A percentile compares a stretch with the other conserved stretches of the same genome.
Conservation (phyloP, 2,329 filamentous ascomycete genomes). For the Polychaeton citri region DNA sequence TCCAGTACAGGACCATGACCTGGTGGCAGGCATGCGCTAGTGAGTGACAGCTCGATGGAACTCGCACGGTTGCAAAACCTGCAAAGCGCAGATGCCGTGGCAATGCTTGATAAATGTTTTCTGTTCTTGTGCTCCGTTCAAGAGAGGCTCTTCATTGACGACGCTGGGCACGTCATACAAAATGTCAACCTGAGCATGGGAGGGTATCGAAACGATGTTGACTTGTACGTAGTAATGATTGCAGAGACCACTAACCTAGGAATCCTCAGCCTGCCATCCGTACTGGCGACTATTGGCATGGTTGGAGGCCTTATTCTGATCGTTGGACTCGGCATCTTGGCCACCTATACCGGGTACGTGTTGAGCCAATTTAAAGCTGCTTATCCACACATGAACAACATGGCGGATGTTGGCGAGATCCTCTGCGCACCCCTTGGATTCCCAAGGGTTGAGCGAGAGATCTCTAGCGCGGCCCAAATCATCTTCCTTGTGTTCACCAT, state of each 20-base stretch:
- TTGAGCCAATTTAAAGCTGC: conserved; percentile 45
- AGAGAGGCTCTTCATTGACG: too few relatives aligned
- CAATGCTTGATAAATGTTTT: too few relatives aligned
- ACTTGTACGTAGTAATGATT: conserved; percentile 41
- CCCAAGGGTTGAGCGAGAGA: conserved; percentile 31
- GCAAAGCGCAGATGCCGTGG: too few relatives aligned
- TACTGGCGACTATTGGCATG: conserved; percentile 39
- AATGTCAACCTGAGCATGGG: not conserved
- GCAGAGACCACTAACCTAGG: conserved; percentile 45
- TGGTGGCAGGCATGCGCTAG: conserved; percentile 29
- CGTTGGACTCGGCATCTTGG: conserved; percentile 38
- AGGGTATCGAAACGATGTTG: conserved; percentile 9
- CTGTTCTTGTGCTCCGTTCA: too few relatives aligned
- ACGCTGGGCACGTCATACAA: not conserved
- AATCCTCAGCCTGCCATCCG: conserved; percentile 41
- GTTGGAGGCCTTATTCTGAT: conserved; percentile 43
- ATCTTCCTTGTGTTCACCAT: conserved; percentile 57
- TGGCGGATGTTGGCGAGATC: conserved; percentile 55
- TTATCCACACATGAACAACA: conserved; percentile 41
- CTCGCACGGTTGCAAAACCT: too few relatives aligned
- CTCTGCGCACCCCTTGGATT: conserved; percentile 44
- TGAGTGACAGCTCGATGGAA: too few relatives aligned
- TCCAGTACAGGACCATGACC: conserved; percentile 25
- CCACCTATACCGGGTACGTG: conserved; percentile 48
- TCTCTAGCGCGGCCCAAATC: conserved; percentile 49